A percentile compares a stretch with the other conserved stretches of the same genome.
Evolutionary conservation across 2,329 filamentous ascomycete species (phyloP).

Genomic region (Grosmannia clavigera): DNA sequence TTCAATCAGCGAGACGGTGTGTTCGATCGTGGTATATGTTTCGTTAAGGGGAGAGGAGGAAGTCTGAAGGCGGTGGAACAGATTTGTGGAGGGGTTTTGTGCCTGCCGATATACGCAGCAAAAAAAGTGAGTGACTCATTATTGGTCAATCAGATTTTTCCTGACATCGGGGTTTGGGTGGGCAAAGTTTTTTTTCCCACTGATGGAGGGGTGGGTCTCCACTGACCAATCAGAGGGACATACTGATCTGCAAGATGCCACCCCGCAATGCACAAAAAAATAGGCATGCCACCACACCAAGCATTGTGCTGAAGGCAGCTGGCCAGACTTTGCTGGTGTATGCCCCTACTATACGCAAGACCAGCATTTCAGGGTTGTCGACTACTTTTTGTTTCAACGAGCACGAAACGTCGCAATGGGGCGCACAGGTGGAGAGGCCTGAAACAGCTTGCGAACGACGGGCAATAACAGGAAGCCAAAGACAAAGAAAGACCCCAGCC

Average conservation of each 20-base stretch:
- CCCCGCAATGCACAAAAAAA: background rate
- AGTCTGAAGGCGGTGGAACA: constrained; percentile 3
- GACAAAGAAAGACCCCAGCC: background rate
- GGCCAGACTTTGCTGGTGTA: too few relatives aligned
- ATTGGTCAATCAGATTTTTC: constrained; percentile 14
- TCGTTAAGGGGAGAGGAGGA: background rate
- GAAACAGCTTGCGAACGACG: too few relatives aligned
- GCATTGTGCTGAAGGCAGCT: background rate
- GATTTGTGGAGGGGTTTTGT: constrained; percentile 5
- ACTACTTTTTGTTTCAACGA: too few relatives aligned
- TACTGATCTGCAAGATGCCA: background rate
- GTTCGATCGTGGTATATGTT: background rate
- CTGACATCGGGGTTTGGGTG: background rate
- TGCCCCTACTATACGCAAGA: too few relatives aligned
- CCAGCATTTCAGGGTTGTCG: too few relatives aligned
- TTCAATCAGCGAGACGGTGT: background rate
- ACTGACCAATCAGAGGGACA: background rate
- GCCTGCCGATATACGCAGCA: constrained; percentile 9
- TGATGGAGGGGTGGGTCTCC: background rate
- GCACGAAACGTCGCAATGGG: too few relatives aligned
- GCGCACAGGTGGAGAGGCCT: too few relatives aligned
- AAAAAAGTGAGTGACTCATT: constrained; percentile 10
- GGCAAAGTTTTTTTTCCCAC: background rate
- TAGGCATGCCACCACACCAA: background rate
- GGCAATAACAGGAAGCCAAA: too few relatives aligned